Percentiles rank a stretch among this genome's conserved stretches.
These are phyloP conservation scores for Metarhizium humberi DNA, from an alignment of 2,329 filamentous ascomycete species.

Conservation along the genomic window DNA sequence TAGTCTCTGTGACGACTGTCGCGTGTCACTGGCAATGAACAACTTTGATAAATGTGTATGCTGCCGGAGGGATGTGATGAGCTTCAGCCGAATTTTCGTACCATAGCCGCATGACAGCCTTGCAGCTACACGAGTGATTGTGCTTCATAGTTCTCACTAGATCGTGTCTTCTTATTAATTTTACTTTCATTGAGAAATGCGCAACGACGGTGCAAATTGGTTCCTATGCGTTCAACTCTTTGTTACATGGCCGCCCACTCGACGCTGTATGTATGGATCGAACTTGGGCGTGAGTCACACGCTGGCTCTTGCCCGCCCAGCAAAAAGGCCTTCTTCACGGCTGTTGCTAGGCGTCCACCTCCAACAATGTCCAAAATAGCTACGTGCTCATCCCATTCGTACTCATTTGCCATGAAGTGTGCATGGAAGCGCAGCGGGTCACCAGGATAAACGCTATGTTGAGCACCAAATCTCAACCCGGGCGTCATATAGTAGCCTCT, in stretches of 20 bases:
- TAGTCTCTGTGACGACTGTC: constrained; percentile 88
- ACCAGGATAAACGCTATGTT: constrained; percentile 91
- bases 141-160: not conserved
- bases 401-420: constrained; percentile 80
- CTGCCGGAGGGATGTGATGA: constrained; percentile 77
- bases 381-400: constrained; percentile 82
- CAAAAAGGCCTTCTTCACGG: constrained; percentile 92
- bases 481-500: constrained; percentile 82
- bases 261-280: constrained; percentile 68
- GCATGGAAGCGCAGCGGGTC: constrained; percentile 93
- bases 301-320: constrained; percentile 58
- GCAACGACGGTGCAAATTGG: not conserved
- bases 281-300: constrained; percentile 22
- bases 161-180: not conserved
- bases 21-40: constrained; percentile 88
- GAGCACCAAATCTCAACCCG: constrained; percentile 85
- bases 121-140: not conserved
- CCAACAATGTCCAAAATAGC: constrained; percentile 76
- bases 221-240: not conserved
- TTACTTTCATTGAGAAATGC: not conserved
- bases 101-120: constrained; percentile 32
- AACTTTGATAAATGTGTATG: constrained; percentile 97
- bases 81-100: constrained; percentile 86
- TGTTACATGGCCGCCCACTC: constrained; percentile 89
- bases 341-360: constrained; percentile 80